Evolutionary conservation across 208 protist species (phyloP).

Genomic region (Angomonas deanei): DNA sequence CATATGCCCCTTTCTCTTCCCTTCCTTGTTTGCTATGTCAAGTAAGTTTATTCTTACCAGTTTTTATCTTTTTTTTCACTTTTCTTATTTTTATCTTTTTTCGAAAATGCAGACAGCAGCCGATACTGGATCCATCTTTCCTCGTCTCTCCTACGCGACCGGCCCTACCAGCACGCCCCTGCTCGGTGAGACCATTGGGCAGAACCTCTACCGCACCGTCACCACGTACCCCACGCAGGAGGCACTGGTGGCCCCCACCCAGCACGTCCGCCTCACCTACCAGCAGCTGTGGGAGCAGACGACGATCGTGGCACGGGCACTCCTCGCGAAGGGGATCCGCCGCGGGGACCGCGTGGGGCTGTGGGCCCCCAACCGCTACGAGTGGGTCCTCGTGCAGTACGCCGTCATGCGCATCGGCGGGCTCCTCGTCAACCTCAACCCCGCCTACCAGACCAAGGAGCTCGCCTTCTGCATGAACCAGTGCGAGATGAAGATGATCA

Average conservation of each 20-base stretch:
- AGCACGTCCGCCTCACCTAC: not conserved
- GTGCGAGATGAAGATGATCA: not conserved
- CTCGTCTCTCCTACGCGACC: no score
- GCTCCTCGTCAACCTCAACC: not conserved
- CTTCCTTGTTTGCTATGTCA: not conserved
- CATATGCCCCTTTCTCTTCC: no score
- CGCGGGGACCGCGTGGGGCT: not conserved
- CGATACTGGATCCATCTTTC: no score
- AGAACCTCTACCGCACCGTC: not conserved
- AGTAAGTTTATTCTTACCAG: no score
- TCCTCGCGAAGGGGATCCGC: not conserved
- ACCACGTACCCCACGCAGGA: not conserved
- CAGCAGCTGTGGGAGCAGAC: conserved; percentile 2
- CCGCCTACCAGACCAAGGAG: not conserved
- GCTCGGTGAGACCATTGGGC: not conserved
- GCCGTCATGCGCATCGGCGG: not conserved
- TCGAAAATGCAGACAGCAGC: no score
- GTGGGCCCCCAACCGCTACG: not conserved
- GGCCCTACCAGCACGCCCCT: not conserved
- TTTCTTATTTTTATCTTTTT: no score
- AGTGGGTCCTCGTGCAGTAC: conserved; percentile 1
- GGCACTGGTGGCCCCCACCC: not conserved
- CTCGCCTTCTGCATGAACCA: not conserved
- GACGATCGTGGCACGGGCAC: not conserved
- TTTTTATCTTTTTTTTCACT: no score